These are phyloP conservation scores for Xylona heveae DNA, from an alignment of 495 filamentous ascomycete species.

Conservation along the genomic window DNA sequence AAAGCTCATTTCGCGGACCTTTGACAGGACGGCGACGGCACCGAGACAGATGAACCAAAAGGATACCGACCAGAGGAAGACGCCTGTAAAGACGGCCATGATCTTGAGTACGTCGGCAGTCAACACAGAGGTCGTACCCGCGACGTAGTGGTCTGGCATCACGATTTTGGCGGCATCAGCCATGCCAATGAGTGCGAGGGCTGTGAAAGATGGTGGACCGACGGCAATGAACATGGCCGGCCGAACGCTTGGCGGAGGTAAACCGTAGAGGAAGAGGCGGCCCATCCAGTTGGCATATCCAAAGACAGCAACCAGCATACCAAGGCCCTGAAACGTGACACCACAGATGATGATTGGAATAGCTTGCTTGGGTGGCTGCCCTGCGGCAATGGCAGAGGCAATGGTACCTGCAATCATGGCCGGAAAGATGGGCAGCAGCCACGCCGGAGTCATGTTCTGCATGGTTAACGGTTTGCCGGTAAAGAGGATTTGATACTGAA, in stretches of 20 bases:
- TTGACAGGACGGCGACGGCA: conserved; percentile 26
- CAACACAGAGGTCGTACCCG: conserved; percentile 9
- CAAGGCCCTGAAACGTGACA: conserved; percentile 9
- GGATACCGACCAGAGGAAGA: conserved; percentile 47
- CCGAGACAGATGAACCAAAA: conserved; percentile 54
- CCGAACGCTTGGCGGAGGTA: conserved; percentile 23
- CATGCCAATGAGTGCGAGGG: conserved; percentile 45
- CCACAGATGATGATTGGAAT: conserved; percentile 8
- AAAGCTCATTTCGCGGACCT: conserved; percentile 28
- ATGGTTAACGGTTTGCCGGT: conserved; percentile 7
- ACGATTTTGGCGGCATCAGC: conserved; percentile 24
- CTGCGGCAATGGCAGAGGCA: conserved; percentile 7
- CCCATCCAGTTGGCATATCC: conserved; percentile 25
- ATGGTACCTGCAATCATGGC: conserved; percentile 11
- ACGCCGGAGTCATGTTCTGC: conserved; percentile 9
- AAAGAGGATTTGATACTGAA: conserved; percentile 11
- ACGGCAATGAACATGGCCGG: conserved; percentile 55
- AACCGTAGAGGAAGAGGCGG: conserved; percentile 35
- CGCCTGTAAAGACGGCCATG: conserved; percentile 25
- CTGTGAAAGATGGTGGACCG: conserved; percentile 44
- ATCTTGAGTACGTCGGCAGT: conserved; percentile 22
- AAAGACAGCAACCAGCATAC: conserved; percentile 7
- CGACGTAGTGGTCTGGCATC: conserved; percentile 16
- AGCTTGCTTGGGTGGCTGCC: too few species aligned
- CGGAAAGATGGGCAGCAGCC: conserved; percentile 10